Evolutionary conservation across 441 rosid genomes (phyloP).

Genomic region (Cnidoscolus chayamansa): DNA sequence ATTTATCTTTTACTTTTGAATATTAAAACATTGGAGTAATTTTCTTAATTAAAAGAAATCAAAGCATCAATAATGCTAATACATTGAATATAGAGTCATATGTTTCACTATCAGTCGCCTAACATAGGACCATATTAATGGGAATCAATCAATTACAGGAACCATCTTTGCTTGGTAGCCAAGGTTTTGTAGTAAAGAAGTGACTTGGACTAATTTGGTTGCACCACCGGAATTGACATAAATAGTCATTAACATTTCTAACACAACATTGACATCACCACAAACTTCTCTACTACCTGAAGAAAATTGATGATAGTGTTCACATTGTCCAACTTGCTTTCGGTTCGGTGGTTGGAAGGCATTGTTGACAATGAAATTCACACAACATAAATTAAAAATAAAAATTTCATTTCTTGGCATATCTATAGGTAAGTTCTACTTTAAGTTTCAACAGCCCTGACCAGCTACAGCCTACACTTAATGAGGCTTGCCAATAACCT

Average conservation of each 20-base stretch:
- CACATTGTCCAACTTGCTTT: neutral
- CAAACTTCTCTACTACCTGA: neutral
- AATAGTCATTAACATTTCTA: no score
- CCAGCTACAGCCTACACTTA: no score
- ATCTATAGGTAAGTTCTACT: neutral
- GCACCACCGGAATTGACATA: no score
- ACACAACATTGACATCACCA: neutral
- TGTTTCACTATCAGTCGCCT: slow-evolving; percentile 13
- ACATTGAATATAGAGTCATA: slow-evolving; percentile 16
- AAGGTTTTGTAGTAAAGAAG: neutral
- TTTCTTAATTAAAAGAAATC: no score
- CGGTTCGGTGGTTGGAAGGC: no score
- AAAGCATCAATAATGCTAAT: neutral
- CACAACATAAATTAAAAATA: no score
- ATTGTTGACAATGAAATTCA: no score
- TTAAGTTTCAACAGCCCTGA: neutral
- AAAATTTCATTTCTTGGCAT: no score
- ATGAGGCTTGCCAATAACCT: no score
- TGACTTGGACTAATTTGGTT: no score
- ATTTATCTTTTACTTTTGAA: neutral
- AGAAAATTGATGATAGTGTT: neutral
- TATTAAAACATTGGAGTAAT: neutral
- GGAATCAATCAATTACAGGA: neutral
- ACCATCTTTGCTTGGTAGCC: neutral
- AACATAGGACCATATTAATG: neutral